These are phyloP conservation scores for Climacium dendroides DNA, from an alignment of 225 moss, liverwort and hornwort species.

Conservation along the genomic window DNA sequence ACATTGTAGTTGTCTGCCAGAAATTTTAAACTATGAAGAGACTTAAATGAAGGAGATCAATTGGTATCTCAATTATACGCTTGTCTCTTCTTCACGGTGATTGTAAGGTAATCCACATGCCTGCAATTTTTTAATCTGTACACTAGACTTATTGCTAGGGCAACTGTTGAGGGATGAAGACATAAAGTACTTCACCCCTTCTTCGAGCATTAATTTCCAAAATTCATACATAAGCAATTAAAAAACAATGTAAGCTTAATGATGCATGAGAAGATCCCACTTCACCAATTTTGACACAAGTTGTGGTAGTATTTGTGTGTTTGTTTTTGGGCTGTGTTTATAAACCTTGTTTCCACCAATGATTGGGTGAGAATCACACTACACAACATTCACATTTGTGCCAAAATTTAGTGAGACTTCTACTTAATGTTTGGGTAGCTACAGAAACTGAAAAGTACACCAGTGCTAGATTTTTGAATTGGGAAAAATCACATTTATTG, in stretches of 20 bases:
- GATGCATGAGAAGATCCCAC: too few relatives aligned
- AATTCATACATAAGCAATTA: not conserved
- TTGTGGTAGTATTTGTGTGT: too few relatives aligned
- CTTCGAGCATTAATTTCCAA: not conserved
- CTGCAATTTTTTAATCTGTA: not conserved
- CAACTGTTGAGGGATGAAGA: not conserved
- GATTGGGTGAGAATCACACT: not conserved
- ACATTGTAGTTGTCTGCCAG: not conserved
- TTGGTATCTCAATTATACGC: not conserved
- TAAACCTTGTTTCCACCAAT: too few relatives aligned
- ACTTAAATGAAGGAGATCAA: constrained; percentile 3
- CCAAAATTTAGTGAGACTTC: not conserved
- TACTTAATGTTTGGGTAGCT: not conserved
- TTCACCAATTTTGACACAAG: not conserved
- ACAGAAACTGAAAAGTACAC: not conserved
- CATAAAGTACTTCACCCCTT: not conserved
- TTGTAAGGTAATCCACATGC: not conserved
- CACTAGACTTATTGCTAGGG: not conserved
- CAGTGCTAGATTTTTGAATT: too few relatives aligned
- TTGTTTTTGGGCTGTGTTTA: accelerated
- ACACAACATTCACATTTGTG: not conserved
- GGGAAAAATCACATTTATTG: too few relatives aligned
- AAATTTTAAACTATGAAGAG: not conserved
- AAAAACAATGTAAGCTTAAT: not conserved
- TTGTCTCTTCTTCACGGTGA: not conserved